Evolutionary conservation across 768 basidiomycete species (phyloP), one percentile per base, ranked within the genome.

Genomic region (Termitomyces sp.): DNA sequence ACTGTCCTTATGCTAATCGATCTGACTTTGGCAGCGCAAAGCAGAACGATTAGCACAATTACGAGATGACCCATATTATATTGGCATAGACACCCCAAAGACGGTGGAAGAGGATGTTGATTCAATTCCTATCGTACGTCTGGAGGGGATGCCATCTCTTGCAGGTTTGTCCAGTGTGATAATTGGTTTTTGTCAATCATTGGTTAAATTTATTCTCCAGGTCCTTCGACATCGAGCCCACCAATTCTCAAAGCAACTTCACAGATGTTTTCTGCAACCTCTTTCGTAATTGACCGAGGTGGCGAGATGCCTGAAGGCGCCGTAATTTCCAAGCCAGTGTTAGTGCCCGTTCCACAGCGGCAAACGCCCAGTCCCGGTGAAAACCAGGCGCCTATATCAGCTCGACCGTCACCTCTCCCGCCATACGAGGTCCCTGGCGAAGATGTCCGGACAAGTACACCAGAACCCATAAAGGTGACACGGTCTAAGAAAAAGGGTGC

Each of bases 11-110:
- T 51, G 11, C 46, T 51, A 20, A 44, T 53, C 28, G 2, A 38
- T 36, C 28, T 24, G 18, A 48, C 5, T 60, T 36, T 36, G 39
- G 66, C 4, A 97, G 94, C 81, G 85, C 49, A 88, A 86, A 66
- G 87, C 84, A 32, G 92, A 91, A 66, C 82, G 92, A 35, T 75
- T 87, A 52, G 94, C 89, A 54, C 85, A 88, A 61, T 78, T 88
- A 64, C 84, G 85, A 44, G 91, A 94, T 63, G 94, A 98, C 70
- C 95, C 96, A 4, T 97, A 94, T 75, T 96, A 97, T 73, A 87
- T 97, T 64, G 80, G 87, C 42, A 90, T 92, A 65, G 84, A 85
- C 45, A 75, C 71, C 57, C 77, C 83, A 1, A 77, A 73, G 58
- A 63, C 70, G 32, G 55, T 61, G 28, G 63, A 74, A 8, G 82